Evolutionary conservation across 106 monocot species (phyloP), one percentile per base, ranked within the genome.

Genomic region (Phalaenopsis aphrodite): DNA sequence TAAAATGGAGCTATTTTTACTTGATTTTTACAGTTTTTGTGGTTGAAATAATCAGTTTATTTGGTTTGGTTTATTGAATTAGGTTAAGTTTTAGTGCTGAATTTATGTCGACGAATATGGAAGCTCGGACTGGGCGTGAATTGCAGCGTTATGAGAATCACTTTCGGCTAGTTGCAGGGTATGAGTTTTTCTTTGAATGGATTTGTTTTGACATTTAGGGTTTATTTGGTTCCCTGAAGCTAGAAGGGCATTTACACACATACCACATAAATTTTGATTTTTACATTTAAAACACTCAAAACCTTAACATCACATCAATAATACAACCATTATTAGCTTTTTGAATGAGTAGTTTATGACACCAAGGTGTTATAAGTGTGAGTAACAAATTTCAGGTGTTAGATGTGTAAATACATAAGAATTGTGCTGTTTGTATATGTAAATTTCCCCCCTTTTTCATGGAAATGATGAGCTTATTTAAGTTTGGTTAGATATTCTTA

Each of bases 101-200:
- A 78, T 58, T 58, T 17, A 78, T 78, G 78, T 61, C 78, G 18
- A 41, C n/a, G 45, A 21, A 65, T 24, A 18, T 76, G 76, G 49
- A 79, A 79, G 79, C 79, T 65, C 43, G 79, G 42, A 64, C 64
- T 66, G 79, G 79, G 42, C 79, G 79, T 17, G 37, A 66, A 8
- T 41, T 64, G 79, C 79, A 79, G 66, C 58, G 79, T 14, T 79
- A 79, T 65, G 79, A 79, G 45, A 65, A 79, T 55, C 41, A 79
- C 36, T 65, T 79, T 36, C 79, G 79, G 42, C 79, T 79, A 2
- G 79, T 79, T 66, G 79, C 79, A 23, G 79, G 79, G 79, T 79
- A 79, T 42, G 43, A 8, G 37, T 2, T 39, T 5, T 23, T 57
- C 78, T 14, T n/a, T 61, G 24, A 66, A 66, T 66, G n/a, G 56